phyloP scores from a whole-genome alignment of 2,329 filamentous ascomycete genomes.

The Aspergillus pseudotamarii region DNA sequence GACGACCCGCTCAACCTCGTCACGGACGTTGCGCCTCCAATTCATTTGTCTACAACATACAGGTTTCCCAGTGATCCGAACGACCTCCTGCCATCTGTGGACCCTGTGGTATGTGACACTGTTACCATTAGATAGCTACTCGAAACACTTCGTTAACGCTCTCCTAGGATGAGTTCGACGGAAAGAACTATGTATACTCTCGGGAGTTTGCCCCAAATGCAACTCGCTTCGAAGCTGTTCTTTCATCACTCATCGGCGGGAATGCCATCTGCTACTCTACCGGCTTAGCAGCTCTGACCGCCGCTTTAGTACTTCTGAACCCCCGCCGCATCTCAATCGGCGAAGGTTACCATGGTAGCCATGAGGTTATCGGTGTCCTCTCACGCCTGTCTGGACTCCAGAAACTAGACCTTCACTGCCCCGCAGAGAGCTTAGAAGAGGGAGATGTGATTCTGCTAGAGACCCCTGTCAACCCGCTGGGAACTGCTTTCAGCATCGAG shows the following conservation, averaged over 20 bases:
- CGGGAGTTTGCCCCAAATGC: slow-evolving; percentile 78
- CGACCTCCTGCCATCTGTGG: slow-evolving; percentile 55
- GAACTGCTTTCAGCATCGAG: slow-evolving; percentile 74
- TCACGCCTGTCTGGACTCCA: slow-evolving; percentile 74
- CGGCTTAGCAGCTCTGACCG: slow-evolving; percentile 85
- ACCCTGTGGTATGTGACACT: slow-evolving; percentile 51
- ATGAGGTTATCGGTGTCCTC: slow-evolving; percentile 77
- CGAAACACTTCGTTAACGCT: neutral
- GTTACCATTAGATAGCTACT: neutral
- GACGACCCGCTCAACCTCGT: slow-evolving; percentile 75
- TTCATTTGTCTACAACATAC: slow-evolving; percentile 91
- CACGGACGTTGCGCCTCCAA: slow-evolving; percentile 79
- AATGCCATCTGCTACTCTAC: slow-evolving; percentile 77
- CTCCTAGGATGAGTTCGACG: slow-evolving; percentile 21
- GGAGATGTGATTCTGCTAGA: slow-evolving; percentile 91
- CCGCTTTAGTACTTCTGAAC: slow-evolving; percentile 76
- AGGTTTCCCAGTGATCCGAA: slow-evolving; percentile 74
- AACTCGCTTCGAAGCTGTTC: slow-evolving; percentile 80
- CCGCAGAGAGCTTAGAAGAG: slow-evolving; percentile 64
- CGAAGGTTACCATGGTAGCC: slow-evolving; percentile 88
- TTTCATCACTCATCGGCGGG: slow-evolving; percentile 67
- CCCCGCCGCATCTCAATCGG: slow-evolving; percentile 81
- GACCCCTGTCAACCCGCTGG: slow-evolving; percentile 89
- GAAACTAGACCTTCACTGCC: slow-evolving; percentile 72
- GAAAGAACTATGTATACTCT: slow-evolving; percentile 73